Percentiles rank a stretch among this genome's conserved stretches.
Conservation (phyloP, 2,329 filamentous ascomycete genomes). For the Colletotrichum costaricense region DNA sequence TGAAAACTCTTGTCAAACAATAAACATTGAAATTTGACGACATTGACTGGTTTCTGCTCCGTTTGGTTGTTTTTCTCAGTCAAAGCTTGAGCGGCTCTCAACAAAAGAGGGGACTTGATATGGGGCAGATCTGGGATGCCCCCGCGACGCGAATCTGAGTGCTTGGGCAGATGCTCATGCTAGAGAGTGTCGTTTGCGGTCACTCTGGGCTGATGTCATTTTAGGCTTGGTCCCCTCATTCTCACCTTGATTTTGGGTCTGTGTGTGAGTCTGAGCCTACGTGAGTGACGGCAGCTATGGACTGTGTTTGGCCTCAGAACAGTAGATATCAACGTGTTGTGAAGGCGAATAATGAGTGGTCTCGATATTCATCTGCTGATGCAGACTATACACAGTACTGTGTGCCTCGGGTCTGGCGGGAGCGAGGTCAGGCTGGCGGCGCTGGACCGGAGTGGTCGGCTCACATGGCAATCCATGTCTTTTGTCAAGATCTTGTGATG, state of each 20-base stretch:
- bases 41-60: neutral
- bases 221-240: neutral
- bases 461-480: slow-evolving; percentile 28
- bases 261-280: neutral
- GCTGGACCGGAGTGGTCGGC: slow-evolving; percentile 9
- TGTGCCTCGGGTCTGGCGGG: neutral
- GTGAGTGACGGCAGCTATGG: neutral
- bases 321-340: neutral
- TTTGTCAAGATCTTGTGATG: slow-evolving; percentile 30
- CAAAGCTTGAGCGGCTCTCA: slow-evolving; percentile 14
- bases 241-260: neutral
- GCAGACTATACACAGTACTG: neutral
- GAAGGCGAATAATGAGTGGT: neutral
- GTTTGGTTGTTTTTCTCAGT: neutral
- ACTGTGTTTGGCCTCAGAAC: neutral
- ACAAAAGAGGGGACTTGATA: slow-evolving; percentile 19
- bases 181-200: slow-evolving; percentile 11
- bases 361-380: no score
- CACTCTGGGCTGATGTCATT: slow-evolving; percentile 28
- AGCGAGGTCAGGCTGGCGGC: neutral
- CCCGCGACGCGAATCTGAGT: slow-evolving; percentile 18
- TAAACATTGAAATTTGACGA: neutral
- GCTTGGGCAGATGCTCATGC: neutral
- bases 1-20: neutral
- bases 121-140: slow-evolving; percentile 5